Conservation (phyloP, 345 rosid genomes). For the Hibiscus syriacus region DNA sequence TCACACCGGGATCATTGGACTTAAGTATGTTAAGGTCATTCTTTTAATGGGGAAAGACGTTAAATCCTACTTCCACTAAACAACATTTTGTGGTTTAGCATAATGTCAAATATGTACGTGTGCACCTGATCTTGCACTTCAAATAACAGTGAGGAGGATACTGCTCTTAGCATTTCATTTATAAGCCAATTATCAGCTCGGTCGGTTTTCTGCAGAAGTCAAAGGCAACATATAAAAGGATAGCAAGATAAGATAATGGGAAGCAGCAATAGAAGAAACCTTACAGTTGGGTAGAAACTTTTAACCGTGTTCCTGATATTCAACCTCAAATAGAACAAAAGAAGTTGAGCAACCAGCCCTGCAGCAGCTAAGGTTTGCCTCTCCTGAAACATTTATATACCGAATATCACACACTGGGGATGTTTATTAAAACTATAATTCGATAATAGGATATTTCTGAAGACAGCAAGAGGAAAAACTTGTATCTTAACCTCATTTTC, state of each 20-base stretch:
- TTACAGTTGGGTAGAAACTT: conserved; percentile 76
- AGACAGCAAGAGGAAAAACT: not conserved
- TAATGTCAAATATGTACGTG: not conserved
- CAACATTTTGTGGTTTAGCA: not conserved
- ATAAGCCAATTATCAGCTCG: conserved; percentile 78
- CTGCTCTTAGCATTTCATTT: conserved; percentile 82
- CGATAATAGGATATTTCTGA: not conserved
- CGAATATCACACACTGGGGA: not conserved
- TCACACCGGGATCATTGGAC: conserved; percentile 82
- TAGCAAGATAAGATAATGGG: not conserved
- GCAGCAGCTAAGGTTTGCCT: conserved; percentile 50
- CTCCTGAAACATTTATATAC: conserved; percentile 34
- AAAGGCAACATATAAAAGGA: conserved; percentile 3
- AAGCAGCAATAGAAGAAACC: conserved; percentile 12
- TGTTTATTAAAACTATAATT: not conserved
- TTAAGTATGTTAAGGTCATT: conserved; percentile 39
- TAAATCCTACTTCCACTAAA: conserved; percentile 1
- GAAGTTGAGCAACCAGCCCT: conserved; percentile 60
- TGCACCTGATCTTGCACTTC: not conserved
- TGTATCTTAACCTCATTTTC: not conserved
- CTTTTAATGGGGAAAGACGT: not conserved
- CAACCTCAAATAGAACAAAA: conserved; percentile 49
- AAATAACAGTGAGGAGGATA: conserved; percentile 42
- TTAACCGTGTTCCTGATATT: conserved; percentile 47
- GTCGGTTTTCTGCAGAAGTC: conserved; percentile 45